These are phyloP conservation scores for Nitzschia sp. DNA, from an alignment of 108 stramenopile genomes.

Conservation along the genomic window DNA sequence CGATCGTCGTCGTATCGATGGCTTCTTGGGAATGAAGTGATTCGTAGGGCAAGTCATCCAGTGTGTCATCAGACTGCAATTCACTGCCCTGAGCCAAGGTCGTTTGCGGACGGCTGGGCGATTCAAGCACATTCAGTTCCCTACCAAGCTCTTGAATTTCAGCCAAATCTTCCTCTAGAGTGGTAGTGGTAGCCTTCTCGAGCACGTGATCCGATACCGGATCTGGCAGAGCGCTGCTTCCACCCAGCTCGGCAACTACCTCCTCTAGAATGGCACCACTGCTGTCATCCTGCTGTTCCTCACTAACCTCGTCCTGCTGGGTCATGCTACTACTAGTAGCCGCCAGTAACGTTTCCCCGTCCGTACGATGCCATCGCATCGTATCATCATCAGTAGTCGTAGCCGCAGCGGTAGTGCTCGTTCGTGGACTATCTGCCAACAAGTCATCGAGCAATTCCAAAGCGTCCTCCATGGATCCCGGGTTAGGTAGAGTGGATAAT, in stretches of 20 bases:
- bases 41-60: too few relatives aligned
- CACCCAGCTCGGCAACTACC: too few relatives aligned
- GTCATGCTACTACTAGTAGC: background rate
- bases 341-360: background rate
- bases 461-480: slow-evolving; percentile 5
- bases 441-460: slow-evolving; percentile 16
- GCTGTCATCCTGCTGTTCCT: too few relatives aligned
- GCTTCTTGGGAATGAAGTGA: too few relatives aligned
- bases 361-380: background rate
- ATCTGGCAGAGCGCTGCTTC: too few relatives aligned
- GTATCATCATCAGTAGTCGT: background rate
- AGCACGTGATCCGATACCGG: background rate
- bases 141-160: background rate
- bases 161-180: background rate
- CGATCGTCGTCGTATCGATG: background rate
- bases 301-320: too few relatives aligned
- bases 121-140: too few relatives aligned
- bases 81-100: too few relatives aligned
- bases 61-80: too few relatives aligned
- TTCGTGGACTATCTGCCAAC: background rate
- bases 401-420: slow-evolving; percentile 5
- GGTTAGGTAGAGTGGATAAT: slow-evolving; percentile 5
- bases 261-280: too few relatives aligned
- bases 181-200: background rate
- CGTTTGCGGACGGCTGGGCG: too few relatives aligned